Conservation (phyloP, 495 filamentous ascomycete species). For the Lasiosphaeria hispida region DNA sequence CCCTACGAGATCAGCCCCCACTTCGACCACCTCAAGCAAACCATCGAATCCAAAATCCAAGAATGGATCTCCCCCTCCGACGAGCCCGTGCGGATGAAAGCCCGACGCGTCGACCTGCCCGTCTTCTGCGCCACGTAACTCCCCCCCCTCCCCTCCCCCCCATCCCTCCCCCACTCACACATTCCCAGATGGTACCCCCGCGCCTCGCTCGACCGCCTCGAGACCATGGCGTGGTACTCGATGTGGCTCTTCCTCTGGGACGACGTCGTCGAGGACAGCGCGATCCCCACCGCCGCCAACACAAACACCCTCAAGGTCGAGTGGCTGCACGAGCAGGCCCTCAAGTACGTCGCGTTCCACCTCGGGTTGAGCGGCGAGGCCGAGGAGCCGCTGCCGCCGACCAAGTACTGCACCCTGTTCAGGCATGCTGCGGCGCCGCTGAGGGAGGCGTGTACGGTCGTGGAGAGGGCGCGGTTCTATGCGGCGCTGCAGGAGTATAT, state of each 20-base stretch:
- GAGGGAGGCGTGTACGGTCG: slow-evolving; percentile 5
- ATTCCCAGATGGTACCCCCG: slow-evolving; percentile 31
- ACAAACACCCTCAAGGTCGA: neutral
- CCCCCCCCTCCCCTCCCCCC: neutral
- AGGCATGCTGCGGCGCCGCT: slow-evolving; percentile 4
- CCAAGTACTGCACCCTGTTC: slow-evolving; percentile 22
- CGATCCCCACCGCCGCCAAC: neutral
- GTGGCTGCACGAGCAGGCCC: slow-evolving; percentile 15
- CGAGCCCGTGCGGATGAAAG: slow-evolving; percentile 3
- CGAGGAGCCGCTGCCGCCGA: slow-evolving; percentile 9
- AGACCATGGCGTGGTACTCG: slow-evolving; percentile 25
- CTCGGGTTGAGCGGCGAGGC: slow-evolving; percentile 5
- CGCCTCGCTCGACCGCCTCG: slow-evolving; percentile 21
- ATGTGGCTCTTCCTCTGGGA: slow-evolving; percentile 41
- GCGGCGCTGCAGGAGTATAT: slow-evolving; percentile 32
- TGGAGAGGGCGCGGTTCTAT: slow-evolving; percentile 23
- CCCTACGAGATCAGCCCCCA: slow-evolving; percentile 19
- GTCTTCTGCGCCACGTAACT: slow-evolving; percentile 17
- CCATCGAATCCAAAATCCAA: slow-evolving; percentile 16
- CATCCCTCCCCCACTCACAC: neutral
- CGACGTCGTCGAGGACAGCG: slow-evolving; percentile 25
- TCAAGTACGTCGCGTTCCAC: slow-evolving; percentile 18
- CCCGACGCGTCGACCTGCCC: slow-evolving; percentile 14
- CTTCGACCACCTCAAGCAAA: slow-evolving; percentile 13
- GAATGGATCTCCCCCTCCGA: slow-evolving; percentile 18